Evolutionary conservation across 768 basidiomycete genomes (phyloP).

Genomic region (Coprinellus aureogranulatus): DNA sequence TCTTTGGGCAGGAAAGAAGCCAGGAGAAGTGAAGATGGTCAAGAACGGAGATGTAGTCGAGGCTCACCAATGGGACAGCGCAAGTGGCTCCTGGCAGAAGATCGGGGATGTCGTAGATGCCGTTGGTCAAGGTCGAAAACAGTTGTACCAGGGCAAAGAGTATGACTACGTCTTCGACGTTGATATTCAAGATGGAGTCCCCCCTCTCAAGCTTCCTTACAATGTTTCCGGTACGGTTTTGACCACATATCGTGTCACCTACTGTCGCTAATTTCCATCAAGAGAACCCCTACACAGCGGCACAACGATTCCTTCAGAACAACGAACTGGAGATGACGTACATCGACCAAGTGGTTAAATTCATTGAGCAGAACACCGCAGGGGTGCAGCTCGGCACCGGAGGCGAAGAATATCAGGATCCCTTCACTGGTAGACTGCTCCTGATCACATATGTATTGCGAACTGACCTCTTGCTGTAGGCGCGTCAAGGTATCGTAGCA

Average conservation of each 20-base stretch:
- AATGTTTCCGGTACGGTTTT: constrained; percentile 80
- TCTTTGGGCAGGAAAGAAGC: constrained; percentile 67
- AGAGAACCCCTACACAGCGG: constrained; percentile 92
- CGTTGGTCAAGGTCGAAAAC: constrained; percentile 84
- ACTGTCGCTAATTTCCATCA: neutral
- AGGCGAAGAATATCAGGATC: constrained; percentile 72
- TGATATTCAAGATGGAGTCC: constrained; percentile 89
- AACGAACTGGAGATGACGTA: constrained; percentile 84
- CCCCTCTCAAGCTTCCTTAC: constrained; percentile 91
- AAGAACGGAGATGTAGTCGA: constrained; percentile 78
- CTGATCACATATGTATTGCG: constrained; percentile 15
- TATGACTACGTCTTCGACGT: constrained; percentile 99
- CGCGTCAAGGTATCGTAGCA: constrained; percentile 60
- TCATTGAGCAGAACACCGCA: constrained; percentile 89
- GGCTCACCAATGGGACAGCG: constrained; percentile 91
- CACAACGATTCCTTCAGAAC: constrained; percentile 79
- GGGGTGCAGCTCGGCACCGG: constrained; percentile 68
- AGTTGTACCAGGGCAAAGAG: constrained; percentile 89
- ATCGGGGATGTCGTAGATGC: constrained; percentile 96
- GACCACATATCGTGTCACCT: constrained; percentile 2
- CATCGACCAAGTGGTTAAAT: constrained; percentile 85
- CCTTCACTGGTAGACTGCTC: constrained; percentile 74
- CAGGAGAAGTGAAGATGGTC: constrained; percentile 93
- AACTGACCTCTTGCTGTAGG: constrained; percentile 26
- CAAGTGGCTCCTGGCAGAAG: constrained; percentile 76